phyloP scores from a whole-genome alignment of 1,139 yeast genomes.

The Lodderomyces theae region DNA sequence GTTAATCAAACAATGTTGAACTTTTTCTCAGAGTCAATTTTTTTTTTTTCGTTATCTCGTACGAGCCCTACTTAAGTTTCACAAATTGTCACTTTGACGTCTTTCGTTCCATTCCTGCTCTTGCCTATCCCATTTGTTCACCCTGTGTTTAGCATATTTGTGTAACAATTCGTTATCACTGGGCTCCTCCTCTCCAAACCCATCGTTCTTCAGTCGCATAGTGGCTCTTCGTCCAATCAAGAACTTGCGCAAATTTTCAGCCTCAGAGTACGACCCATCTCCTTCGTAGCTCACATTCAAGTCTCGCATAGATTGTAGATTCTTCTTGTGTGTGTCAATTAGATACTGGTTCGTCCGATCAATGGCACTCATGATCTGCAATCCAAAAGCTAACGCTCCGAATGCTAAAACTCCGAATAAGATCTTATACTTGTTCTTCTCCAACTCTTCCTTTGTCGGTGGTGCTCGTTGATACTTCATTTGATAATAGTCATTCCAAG shows the following conservation, averaged over 20 bases:
- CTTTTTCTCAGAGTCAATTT: not conserved
- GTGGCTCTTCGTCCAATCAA: constrained; percentile 55
- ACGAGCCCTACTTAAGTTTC: not conserved
- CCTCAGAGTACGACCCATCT: constrained; percentile 49
- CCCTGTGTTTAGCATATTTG: constrained; percentile 32
- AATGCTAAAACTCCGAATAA: constrained; percentile 42
- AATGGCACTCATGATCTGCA: constrained; percentile 46
- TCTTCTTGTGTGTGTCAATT: constrained; percentile 30
- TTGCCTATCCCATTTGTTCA: constrained; percentile 18
- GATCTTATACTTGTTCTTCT: constrained; percentile 46
- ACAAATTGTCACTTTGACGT: constrained; percentile 1
- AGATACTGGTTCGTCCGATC: constrained; percentile 33
- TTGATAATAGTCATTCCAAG: constrained; percentile 66
- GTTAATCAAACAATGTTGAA: no score
- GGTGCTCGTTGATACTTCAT: constrained; percentile 39
- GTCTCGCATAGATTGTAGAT: constrained; percentile 47
- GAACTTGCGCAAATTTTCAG: constrained; percentile 52
- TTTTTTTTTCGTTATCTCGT: not conserved
- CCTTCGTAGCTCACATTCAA: constrained; percentile 49
- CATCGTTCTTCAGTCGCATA: constrained; percentile 15
- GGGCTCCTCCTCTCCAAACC: constrained; percentile 11
- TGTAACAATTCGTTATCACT: constrained; percentile 32
- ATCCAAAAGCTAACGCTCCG: constrained; percentile 35
- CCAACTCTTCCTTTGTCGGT: constrained; percentile 43
- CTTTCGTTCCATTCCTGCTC: constrained; percentile 5